These are phyloP conservation scores for Schoenoplectus triqueter DNA, from an alignment of 202 grass and related monocot genomes.

Conservation along the genomic window DNA sequence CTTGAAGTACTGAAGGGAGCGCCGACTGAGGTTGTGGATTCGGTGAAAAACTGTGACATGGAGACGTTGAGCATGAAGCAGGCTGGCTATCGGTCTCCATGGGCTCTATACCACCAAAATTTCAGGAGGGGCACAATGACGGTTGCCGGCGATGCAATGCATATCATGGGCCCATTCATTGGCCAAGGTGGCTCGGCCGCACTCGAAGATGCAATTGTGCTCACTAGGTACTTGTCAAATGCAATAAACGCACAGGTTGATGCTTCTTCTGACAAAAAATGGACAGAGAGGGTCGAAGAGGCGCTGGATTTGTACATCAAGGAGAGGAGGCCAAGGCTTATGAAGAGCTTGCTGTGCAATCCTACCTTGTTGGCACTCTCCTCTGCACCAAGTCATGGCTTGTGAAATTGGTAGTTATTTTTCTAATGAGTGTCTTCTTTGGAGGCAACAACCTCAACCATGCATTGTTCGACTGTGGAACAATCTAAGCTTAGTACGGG, in stretches of 20 bases:
- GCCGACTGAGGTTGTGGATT: conserved; percentile 40
- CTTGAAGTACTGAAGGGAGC: conserved; percentile 23
- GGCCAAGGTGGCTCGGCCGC: conserved; percentile 48
- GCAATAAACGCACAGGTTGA: not conserved
- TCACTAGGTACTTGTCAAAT: conserved; percentile 46
- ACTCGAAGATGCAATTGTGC: conserved; percentile 52
- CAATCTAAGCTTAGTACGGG: not conserved
- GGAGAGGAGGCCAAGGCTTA: conserved; percentile 54
- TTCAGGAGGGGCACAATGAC: conserved; percentile 42
- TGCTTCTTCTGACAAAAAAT: not conserved
- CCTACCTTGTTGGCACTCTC: conserved; percentile 37
- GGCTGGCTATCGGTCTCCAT: conserved; percentile 34
- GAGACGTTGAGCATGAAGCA: conserved; percentile 41
- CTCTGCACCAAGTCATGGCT: conserved; percentile 19
- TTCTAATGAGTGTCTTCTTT: conserved; percentile 40
- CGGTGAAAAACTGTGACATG: conserved; percentile 41
- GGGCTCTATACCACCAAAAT: conserved; percentile 31
- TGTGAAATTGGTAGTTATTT: conserved; percentile 34
- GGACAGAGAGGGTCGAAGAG: conserved; percentile 9
- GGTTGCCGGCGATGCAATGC: conserved; percentile 56
- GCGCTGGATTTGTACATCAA: conserved; percentile 48
- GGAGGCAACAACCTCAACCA: conserved; percentile 36
- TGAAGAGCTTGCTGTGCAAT: conserved; percentile 38
- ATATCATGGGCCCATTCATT: conserved; percentile 48
- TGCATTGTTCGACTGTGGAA: conserved; percentile 33